Percentiles rank a stretch among this genome's conserved stretches.
Evolutionary conservation across 148 eudicot species (phyloP).

Genomic region (Bassia scoparia): DNA sequence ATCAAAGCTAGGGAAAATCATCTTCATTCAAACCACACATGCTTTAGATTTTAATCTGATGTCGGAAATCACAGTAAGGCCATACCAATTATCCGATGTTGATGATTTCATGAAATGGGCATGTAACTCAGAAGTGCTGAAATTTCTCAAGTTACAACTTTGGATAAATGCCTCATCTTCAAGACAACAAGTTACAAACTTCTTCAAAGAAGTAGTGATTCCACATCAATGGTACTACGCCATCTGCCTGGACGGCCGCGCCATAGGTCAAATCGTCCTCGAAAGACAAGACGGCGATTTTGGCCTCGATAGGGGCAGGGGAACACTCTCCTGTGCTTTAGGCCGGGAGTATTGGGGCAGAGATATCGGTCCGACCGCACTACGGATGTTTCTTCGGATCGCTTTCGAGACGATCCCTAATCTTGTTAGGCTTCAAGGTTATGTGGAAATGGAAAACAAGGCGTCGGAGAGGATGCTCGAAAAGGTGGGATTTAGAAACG

Average conservation of each 20-base stretch:
- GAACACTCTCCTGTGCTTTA: constrained; percentile 27
- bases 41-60: too few relatives aligned
- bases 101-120: constrained; percentile 35
- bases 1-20: too few relatives aligned
- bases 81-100: constrained; percentile 29
- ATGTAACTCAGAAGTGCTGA: constrained; percentile 24
- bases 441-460: constrained; percentile 15
- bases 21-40: too few relatives aligned
- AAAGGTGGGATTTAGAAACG: constrained; percentile 36
- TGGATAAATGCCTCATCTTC: constrained; percentile 24
- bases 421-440: constrained; percentile 37
- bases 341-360: constrained; percentile 36
- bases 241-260: constrained; percentile 32
- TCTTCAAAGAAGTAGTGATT: constrained; percentile 32
- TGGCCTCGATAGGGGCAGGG: constrained; percentile 22
- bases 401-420: constrained; percentile 22
- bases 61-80: constrained; percentile 25
- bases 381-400: constrained; percentile 21
- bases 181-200: constrained; percentile 26
- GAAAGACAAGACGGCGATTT: background rate
- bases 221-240: constrained; percentile 48
- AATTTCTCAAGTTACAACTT: constrained; percentile 1
- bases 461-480: constrained; percentile 35
- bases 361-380: constrained; percentile 26
- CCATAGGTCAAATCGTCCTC: constrained; percentile 31